These are phyloP conservation scores for Karstenula rhodostoma DNA, from an alignment of 2,329 filamentous ascomycete species.

Conservation along the genomic window DNA sequence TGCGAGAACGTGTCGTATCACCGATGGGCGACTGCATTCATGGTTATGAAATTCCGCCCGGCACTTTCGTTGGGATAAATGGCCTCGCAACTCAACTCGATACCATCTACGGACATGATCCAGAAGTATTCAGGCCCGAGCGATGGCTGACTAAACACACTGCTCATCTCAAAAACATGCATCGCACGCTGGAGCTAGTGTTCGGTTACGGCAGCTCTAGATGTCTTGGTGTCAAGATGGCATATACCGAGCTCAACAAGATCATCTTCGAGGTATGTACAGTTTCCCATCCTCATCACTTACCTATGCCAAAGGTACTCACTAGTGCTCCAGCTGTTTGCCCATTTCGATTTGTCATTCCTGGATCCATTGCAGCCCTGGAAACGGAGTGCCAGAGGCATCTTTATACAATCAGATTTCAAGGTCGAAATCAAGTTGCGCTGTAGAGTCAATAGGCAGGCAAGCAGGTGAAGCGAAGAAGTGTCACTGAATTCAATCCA, in stretches of 20 bases:
- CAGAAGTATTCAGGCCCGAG: not conserved
- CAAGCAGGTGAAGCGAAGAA: too few relatives aligned
- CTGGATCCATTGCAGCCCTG: too few relatives aligned
- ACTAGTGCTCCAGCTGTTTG: too few relatives aligned
- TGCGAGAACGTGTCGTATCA: not conserved
- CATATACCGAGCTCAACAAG: not conserved
- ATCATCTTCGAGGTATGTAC: not conserved
- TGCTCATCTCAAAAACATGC: not conserved
- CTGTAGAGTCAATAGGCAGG: too few relatives aligned
- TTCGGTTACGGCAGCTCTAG: not conserved
- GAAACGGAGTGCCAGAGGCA: too few relatives aligned
- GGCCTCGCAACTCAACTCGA: not conserved
- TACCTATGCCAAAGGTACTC: too few relatives aligned
- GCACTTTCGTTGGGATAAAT: not conserved
- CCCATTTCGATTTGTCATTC: too few relatives aligned
- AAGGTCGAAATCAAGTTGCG: too few relatives aligned
- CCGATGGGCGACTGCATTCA: not conserved
- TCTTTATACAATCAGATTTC: too few relatives aligned
- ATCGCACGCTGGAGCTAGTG: not conserved
- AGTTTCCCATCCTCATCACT: too few relatives aligned
- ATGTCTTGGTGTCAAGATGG: constrained; percentile 8
- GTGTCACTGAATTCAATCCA: too few relatives aligned
- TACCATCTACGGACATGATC: not conserved
- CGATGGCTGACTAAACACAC: not conserved
- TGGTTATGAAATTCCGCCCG: not conserved